These are phyloP conservation scores for Polychaeton citri DNA, from an alignment of 2,329 filamentous ascomycete genomes.

Conservation along the genomic window DNA sequence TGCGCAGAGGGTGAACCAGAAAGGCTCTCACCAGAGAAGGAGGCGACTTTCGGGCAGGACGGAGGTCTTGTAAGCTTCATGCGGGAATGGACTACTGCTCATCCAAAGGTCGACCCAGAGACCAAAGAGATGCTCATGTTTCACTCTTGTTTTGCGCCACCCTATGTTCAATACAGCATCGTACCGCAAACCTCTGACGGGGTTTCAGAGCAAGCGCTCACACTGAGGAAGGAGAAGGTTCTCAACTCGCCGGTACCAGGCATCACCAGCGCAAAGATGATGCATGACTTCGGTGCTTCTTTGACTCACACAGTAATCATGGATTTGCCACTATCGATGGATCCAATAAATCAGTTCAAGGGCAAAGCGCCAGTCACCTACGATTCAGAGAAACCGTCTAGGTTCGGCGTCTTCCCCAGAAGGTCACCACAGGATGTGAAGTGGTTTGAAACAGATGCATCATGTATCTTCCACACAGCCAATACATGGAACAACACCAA, in stretches of 20 bases:
- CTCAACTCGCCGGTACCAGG: constrained; percentile 48
- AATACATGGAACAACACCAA: constrained; percentile 51
- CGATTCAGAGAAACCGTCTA: constrained; percentile 41
- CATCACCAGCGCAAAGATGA: constrained; percentile 53
- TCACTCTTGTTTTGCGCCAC: constrained; percentile 51
- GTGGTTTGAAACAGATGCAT: constrained; percentile 57
- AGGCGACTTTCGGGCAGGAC: constrained; percentile 14
- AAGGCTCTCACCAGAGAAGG: constrained; percentile 7
- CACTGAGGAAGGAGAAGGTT: constrained; percentile 9
- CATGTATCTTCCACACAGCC: constrained; percentile 59
- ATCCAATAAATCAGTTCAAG: constrained; percentile 47
- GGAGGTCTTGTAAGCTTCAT: constrained; percentile 45
- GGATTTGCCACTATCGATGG: constrained; percentile 53
- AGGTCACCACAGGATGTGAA: constrained; percentile 42
- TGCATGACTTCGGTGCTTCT: constrained; percentile 64
- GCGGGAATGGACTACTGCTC: constrained; percentile 58
- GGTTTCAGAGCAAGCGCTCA: constrained; percentile 1
- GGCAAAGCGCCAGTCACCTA: constrained; percentile 47
- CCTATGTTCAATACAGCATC: constrained; percentile 55
- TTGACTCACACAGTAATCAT: constrained; percentile 50
- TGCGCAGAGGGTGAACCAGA: constrained; percentile 40
- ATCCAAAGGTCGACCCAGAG: constrained; percentile 51
- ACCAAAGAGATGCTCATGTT: constrained; percentile 56
- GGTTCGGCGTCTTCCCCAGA: constrained; percentile 57
- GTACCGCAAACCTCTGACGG: constrained; percentile 26